phyloP scores from a whole-genome alignment of 2,329 filamentous ascomycete species.

The Xylaria digitata region DNA sequence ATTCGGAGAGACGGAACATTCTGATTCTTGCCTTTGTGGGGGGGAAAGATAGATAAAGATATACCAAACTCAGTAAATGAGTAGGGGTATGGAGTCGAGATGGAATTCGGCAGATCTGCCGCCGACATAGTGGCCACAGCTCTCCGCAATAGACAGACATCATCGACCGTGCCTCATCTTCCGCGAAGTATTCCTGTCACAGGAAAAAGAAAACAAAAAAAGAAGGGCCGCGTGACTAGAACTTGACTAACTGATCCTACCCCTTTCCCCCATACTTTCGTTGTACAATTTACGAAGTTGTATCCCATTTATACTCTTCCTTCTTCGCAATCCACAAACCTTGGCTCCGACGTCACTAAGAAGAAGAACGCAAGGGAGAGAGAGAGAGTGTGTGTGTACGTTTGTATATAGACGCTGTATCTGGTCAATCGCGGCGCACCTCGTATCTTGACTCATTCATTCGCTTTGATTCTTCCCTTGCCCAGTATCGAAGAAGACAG shows the following conservation, averaged over 20 bases:
- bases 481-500: background rate
- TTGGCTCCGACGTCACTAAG: background rate
- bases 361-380: background rate
- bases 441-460: background rate
- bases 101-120: slow-evolving; percentile 39
- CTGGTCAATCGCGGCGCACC: background rate
- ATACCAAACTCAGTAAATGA: background rate
- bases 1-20: too few relatives aligned
- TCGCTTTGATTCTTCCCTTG: background rate
- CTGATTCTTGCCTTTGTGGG: background rate
- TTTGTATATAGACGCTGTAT: background rate
- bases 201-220: slow-evolving; percentile 2
- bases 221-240: background rate
- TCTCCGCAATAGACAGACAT: slow-evolving; percentile 22
- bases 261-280: background rate
- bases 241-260: background rate
- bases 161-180: slow-evolving; percentile 10
- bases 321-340: background rate
- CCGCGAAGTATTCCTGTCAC: background rate
- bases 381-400: background rate
- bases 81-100: background rate
- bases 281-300: background rate
- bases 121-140: slow-evolving; percentile 32
- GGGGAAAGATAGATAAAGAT: background rate
- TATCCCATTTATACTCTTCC: background rate